Base-by-base conservation (phyloP, 441 rosid species). In the Erodium moschatum region DNA sequence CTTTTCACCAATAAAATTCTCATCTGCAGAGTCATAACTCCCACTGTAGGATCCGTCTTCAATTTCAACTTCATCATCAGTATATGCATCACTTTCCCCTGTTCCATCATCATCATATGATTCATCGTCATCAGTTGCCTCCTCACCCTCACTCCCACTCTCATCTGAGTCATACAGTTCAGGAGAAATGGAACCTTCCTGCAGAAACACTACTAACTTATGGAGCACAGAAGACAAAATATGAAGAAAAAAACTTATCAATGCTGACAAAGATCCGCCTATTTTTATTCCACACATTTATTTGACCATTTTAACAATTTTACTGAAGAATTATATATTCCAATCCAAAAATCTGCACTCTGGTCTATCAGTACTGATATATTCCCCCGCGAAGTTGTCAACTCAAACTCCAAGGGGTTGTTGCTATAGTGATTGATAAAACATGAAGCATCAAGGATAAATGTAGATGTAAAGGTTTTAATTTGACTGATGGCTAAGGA, bases 141-240 rank as follows among this genome's bases (percentile, higher is more conserved):
- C 96, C 80, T 87, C 99, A 70, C 85, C 85, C 77, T 81, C 97
- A 76, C 89, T 90, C 70, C 86, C 91, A 67, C 87, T 86, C 72
- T 85, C 93, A 27, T 89, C 97, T 6, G 91, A 79, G 69, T 89
- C 97, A 77, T 92, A 90, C 70, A 89, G 75, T 71, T 86, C 96
- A 50, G 96, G 87, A 44, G 97, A 79, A 76, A 85, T 65, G 68
- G 83, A 72, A 80, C 85, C 89, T 81, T 86, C 96, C 98, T 92
- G 88, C 81, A 82, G 70, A 71, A 66, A 82, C 33, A 70, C 72
- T 74, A 69, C 60, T 65, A 71, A 70, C 64, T 70, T 38, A 44
- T 70, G 70, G 48, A 74, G 73, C 70, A 72, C 70, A 73, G 75
- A 71, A 74, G 73, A 67, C 63, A 76, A 60, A 60, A 60, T 9